phyloP scores from a whole-genome alignment of 78 protist species.

The Cavenderia fasciculata region DNA sequence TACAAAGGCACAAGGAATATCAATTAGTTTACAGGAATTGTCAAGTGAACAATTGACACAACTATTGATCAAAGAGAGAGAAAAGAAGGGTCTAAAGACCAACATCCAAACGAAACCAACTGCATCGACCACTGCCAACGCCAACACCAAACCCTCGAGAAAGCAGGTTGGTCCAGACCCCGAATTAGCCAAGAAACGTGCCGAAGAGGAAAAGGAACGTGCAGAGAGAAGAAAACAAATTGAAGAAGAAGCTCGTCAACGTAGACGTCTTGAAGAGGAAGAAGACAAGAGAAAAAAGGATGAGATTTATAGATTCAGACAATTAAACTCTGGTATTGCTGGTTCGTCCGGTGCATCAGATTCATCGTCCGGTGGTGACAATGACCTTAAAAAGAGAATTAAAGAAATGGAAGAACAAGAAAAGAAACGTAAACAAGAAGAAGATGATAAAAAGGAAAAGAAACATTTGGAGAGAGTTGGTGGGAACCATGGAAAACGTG shows the following conservation, averaged over 20 bases:
- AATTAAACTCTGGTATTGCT: slow-evolving; percentile 1
- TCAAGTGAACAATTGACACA: slow-evolving; percentile 69
- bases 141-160: slow-evolving; percentile 41
- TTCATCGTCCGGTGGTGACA: background rate
- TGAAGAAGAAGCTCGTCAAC: slow-evolving; percentile 65
- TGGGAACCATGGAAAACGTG: slow-evolving; percentile 9
- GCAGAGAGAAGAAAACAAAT: slow-evolving; percentile 42
- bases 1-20: slow-evolving; percentile 38
- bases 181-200: slow-evolving; percentile 29
- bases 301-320: slow-evolving; percentile 44
- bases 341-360: background rate
- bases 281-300: slow-evolving; percentile 49
- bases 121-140: background rate
- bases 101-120: background rate
- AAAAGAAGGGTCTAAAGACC: slow-evolving; percentile 65
- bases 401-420: slow-evolving; percentile 69
- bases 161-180: slow-evolving; percentile 22
- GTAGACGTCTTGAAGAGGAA: slow-evolving; percentile 61
- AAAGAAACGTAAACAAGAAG: slow-evolving; percentile 31
- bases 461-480: slow-evolving; percentile 2
- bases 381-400: slow-evolving; percentile 51
- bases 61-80: slow-evolving; percentile 52
- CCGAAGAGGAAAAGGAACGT: slow-evolving; percentile 57
- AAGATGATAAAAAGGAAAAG: slow-evolving; percentile 17
- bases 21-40: slow-evolving; percentile 42